Evolutionary conservation across 768 basidiomycete genomes (phyloP).

Genomic region (Collybiopsis luxurians): DNA sequence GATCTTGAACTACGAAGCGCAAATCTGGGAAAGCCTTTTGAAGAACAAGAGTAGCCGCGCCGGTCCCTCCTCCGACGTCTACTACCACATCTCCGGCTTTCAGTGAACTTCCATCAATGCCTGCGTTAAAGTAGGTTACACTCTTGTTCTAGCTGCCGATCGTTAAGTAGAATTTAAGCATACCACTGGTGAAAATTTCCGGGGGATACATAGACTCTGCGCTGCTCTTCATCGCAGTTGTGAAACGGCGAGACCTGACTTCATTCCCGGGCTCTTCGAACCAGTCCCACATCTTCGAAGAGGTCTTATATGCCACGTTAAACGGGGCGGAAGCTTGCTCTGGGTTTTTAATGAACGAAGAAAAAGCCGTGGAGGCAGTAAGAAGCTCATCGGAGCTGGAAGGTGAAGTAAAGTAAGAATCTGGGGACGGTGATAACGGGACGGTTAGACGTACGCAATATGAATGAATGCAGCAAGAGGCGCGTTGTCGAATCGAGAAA

Average conservation of each 20-base stretch:
- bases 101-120: conserved; percentile 17
- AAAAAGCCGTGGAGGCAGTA: conserved; percentile 8
- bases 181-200: not conserved
- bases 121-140: conserved; percentile 3
- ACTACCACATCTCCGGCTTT: conserved; percentile 21
- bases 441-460: not conserved
- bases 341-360: conserved; percentile 17
- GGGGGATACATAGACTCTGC: not conserved
- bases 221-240: conserved; percentile 18
- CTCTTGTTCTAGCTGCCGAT: not conserved
- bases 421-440: not conserved
- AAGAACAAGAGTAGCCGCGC: conserved; percentile 25
- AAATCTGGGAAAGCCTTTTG: conserved; percentile 27
- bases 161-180: not conserved
- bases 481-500: conserved; percentile 14
- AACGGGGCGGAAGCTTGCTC: conserved; percentile 16
- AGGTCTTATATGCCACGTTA: conserved; percentile 22
- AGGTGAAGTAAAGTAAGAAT: not conserved
- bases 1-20: conserved; percentile 35
- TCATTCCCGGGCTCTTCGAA: conserved; percentile 29
- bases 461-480: conserved; percentile 10
- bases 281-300: conserved; percentile 27
- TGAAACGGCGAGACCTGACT: conserved; percentile 23
- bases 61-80: conserved; percentile 35
- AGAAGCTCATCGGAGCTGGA: conserved; percentile 22